Evolutionary conservation across 441 rosid genomes (phyloP).

Genomic region (Aleurites moluccanus): DNA sequence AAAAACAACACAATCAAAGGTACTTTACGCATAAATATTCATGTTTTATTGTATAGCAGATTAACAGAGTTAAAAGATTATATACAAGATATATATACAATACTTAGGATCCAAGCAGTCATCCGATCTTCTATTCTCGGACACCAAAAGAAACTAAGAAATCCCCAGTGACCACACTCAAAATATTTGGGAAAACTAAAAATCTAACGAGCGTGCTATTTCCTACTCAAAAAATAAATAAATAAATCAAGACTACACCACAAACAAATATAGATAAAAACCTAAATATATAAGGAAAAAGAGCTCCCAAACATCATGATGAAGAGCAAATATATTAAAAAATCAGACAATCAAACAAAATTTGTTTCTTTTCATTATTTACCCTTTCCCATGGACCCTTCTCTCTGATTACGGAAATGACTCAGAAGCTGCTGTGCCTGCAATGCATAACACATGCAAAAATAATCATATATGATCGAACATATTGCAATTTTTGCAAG

Average conservation of each 20-base stretch:
- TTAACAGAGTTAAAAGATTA: conserved; percentile 22
- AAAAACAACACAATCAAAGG: too few species aligned
- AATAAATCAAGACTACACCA: conserved; percentile 23
- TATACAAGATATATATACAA: conserved; percentile 40
- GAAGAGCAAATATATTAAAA: conserved; percentile 7
- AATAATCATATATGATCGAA: conserved; percentile 20
- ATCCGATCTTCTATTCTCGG: background rate
- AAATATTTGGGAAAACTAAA: conserved; percentile 3
- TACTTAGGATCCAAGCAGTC: conserved; percentile 12
- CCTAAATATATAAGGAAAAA: conserved; percentile 17
- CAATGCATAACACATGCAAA: conserved; percentile 22
- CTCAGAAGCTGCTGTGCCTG: conserved; percentile 96
- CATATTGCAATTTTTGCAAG: background rate
- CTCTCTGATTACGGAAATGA: conserved; percentile 90
- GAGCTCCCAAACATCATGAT: conserved; percentile 15
- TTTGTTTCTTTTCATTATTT: conserved; percentile 39
- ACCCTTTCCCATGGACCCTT: conserved; percentile 56
- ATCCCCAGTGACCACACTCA: conserved; percentile 15
- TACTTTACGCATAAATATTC: too few species aligned
- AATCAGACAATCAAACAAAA: conserved; percentile 20
- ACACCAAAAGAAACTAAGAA: conserved; percentile 1
- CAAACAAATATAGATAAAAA: conserved; percentile 20
- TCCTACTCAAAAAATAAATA: background rate
- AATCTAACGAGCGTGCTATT: conserved; percentile 4
- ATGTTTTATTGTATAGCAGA: conserved; percentile 17